These are phyloP conservation scores for Corymbia maculata DNA, from an alignment of 345 rosid genomes.

Conservation along the genomic window DNA sequence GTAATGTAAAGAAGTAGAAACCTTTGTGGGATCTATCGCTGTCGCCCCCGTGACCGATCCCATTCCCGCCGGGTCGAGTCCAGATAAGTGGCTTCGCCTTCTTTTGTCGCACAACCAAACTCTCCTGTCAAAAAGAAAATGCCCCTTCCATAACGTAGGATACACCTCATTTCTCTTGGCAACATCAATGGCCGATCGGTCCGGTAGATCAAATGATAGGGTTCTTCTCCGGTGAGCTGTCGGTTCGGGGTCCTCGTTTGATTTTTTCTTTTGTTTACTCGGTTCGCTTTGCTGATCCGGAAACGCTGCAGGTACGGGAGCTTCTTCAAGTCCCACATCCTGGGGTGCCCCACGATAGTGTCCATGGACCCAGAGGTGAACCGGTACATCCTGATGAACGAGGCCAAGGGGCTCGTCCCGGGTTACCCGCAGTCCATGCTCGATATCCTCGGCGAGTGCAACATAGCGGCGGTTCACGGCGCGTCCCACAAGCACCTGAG, in stretches of 20 bases:
- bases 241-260: not conserved
- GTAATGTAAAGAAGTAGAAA: not conserved
- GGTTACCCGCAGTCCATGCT: conserved; percentile 97
- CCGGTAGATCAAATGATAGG: not conserved
- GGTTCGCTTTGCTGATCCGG: not conserved
- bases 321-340: conserved; percentile 86
- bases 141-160: not conserved
- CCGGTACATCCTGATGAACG: conserved; percentile 75
- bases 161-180: not conserved
- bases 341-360: conserved; percentile 87
- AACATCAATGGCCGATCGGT: not conserved
- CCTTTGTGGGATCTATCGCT: not conserved
- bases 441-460: conserved; percentile 82
- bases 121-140: not conserved
- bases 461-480: conserved; percentile 97
- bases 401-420: conserved; percentile 86
- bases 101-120: not conserved
- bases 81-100: not conserved
- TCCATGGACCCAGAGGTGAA: conserved; percentile 97
- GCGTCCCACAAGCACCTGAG: conserved; percentile 78
- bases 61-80: not conserved
- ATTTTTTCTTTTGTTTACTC: not conserved
- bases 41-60: not conserved
- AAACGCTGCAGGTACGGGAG: conserved; percentile 50
- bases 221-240: not conserved